These are phyloP conservation scores for Aspergillus hancockii DNA, from an alignment of 495 filamentous ascomycete genomes.

Conservation along the genomic window DNA sequence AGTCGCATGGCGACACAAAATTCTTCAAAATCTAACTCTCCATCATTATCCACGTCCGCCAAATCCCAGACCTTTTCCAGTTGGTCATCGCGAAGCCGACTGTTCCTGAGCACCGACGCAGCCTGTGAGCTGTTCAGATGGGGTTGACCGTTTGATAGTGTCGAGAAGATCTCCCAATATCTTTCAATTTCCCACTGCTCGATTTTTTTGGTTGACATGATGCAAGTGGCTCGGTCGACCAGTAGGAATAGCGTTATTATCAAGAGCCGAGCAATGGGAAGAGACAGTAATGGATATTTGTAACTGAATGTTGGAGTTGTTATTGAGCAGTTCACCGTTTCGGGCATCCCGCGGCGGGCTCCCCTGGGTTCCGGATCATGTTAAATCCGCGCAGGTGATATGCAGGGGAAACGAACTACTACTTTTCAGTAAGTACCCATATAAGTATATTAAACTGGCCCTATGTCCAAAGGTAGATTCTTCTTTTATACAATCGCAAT, in stretches of 20 bases:
- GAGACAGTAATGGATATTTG: conserved; percentile 1
- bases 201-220: conserved; percentile 78
- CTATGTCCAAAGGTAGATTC: too few relatives aligned
- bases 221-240: conserved; percentile 18
- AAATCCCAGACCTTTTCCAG: conserved; percentile 97
- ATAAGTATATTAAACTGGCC: too few relatives aligned
- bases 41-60: conserved; percentile 94
- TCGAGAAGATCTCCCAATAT: conserved; percentile 98
- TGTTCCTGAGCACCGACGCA: conserved; percentile 94
- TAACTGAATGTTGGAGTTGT: not conserved
- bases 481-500: not conserved
- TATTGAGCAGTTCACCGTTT: conserved; percentile 12
- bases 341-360: conserved; percentile 22
- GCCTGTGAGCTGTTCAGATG: conserved; percentile 89
- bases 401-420: not conserved
- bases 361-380: conserved; percentile 26
- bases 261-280: conserved; percentile 19
- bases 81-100: conserved; percentile 87
- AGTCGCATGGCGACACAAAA: conserved; percentile 98
- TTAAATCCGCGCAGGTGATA: conserved; percentile 22
- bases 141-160: conserved; percentile 74
- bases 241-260: not conserved
- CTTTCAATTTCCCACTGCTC: conserved; percentile 95
- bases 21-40: conserved; percentile 97
- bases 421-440: too few relatives aligned